Conservation (phyloP, 805 yeast genomes). For the Myxozyma geophila region DNA sequence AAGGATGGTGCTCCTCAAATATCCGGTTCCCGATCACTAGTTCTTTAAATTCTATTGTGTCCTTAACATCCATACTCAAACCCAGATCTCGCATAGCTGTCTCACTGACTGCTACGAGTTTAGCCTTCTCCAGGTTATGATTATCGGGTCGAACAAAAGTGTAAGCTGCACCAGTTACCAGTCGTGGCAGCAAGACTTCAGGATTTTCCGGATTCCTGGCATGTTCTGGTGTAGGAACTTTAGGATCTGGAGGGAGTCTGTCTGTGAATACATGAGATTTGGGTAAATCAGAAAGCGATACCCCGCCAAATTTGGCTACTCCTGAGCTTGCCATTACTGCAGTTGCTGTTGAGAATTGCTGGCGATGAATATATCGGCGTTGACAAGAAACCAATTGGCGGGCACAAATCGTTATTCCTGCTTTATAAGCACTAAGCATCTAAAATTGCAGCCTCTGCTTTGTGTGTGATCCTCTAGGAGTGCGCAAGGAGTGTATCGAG, state of each 20-base stretch:
- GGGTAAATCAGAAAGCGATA: conserved; percentile 32
- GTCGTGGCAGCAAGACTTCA: conserved; percentile 58
- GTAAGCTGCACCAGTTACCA: conserved; percentile 64
- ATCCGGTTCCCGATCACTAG: conserved; percentile 67
- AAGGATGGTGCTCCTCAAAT: conserved; percentile 63
- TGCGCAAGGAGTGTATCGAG: too few species aligned
- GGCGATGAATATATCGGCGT: background rate
- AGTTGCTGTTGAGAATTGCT: background rate
- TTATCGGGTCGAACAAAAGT: conserved; percentile 71
- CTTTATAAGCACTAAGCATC: background rate
- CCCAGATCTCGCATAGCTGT: conserved; percentile 68
- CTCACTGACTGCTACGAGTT: conserved; percentile 61
- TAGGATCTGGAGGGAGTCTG: conserved; percentile 46
- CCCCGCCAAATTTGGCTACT: background rate
- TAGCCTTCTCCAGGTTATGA: conserved; percentile 49
- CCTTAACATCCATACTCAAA: conserved; percentile 49
- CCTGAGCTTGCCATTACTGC: background rate
- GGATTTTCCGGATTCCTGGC: conserved; percentile 44
- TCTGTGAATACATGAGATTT: conserved; percentile 44
- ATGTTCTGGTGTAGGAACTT: conserved; percentile 48
- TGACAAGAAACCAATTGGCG: too few species aligned
- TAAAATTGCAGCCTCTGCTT: too few species aligned
- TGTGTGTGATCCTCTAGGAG: too few species aligned
- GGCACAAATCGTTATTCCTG: background rate
- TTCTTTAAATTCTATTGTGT: conserved; percentile 54